Conservation (phyloP, 1,284 basidiomycete genomes). For the Prillingera fragicola region DNA sequence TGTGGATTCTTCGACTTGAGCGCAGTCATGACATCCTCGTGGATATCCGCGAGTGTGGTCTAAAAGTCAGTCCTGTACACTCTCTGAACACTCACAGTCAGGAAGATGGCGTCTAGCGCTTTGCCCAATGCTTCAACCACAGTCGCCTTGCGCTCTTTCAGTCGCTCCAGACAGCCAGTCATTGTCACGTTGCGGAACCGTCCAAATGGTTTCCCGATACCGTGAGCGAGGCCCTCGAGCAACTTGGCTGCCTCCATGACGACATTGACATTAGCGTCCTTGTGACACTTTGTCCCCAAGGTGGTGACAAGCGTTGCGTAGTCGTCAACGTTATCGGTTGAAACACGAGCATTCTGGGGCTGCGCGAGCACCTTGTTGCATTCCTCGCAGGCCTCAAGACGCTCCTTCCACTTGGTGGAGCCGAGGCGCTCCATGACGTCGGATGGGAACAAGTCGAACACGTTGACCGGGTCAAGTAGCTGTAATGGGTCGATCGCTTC, state of each 20-base stretch:
- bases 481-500: slow-evolving; percentile 67
- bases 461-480: slow-evolving; percentile 76
- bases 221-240: slow-evolving; percentile 79
- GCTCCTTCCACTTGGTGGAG: slow-evolving; percentile 97
- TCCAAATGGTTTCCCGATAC: slow-evolving; percentile 68
- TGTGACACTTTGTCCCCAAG: slow-evolving; percentile 73
- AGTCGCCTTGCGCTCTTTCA: slow-evolving; percentile 90
- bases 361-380: slow-evolving; percentile 64
- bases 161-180: slow-evolving; percentile 73
- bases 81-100: slow-evolving; percentile 65
- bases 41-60: slow-evolving; percentile 74
- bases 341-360: slow-evolving; percentile 66
- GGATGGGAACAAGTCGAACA: slow-evolving; percentile 66
- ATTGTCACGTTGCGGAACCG: slow-evolving; percentile 70
- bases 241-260: slow-evolving; percentile 84
- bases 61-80: slow-evolving; percentile 48
- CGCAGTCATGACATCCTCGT: slow-evolving; percentile 74
- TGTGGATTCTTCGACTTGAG: slow-evolving; percentile 92
- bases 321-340: slow-evolving; percentile 58
- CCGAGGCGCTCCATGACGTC: slow-evolving; percentile 68
- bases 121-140: slow-evolving; percentile 84
- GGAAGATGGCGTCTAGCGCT: slow-evolving; percentile 84
- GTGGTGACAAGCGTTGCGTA: slow-evolving; percentile 51
- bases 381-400: slow-evolving; percentile 86
- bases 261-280: slow-evolving; percentile 93